Evolutionary conservation across 148 eudicot species (phyloP).

Genomic region (Bassia scoparia): DNA sequence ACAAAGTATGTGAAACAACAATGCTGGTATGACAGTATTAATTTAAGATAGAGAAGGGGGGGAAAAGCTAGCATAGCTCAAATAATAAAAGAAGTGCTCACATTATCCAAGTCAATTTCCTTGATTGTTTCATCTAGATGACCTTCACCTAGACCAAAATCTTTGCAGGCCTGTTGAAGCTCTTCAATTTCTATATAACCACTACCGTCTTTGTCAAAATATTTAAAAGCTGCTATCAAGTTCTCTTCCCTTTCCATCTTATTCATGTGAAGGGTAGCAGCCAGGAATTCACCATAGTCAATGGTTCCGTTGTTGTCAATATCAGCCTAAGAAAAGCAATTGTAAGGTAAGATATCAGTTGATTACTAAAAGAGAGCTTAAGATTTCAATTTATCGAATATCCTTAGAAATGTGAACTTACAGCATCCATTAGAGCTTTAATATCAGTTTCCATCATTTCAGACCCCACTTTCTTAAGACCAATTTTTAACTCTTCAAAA

Average conservation of each 20-base stretch:
- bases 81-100: slow-evolving; percentile 12
- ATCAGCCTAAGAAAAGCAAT: slow-evolving; percentile 35
- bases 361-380: background rate
- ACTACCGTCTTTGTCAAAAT: slow-evolving; percentile 43
- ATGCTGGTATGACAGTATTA: background rate
- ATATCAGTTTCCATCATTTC: slow-evolving; percentile 44
- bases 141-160: slow-evolving; percentile 43
- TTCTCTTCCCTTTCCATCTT: slow-evolving; percentile 52
- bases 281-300: slow-evolving; percentile 46
- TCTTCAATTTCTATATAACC: slow-evolving; percentile 45
- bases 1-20: background rate
- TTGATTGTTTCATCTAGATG: slow-evolving; percentile 37
- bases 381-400: background rate
- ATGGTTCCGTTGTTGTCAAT: slow-evolving; percentile 45
- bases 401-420: slow-evolving; percentile 20
- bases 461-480: slow-evolving; percentile 41
- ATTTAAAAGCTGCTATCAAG: slow-evolving; percentile 39
- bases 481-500: slow-evolving; percentile 41
- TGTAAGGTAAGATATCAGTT: background rate
- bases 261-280: slow-evolving; percentile 46
- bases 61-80: background rate
- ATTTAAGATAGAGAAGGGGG: no score
- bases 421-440: slow-evolving; percentile 46
- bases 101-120: slow-evolving; percentile 42
- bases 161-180: slow-evolving; percentile 42